phyloP scores from a whole-genome alignment of 306 rosid genomes.

The Sicyos edulis region DNA sequence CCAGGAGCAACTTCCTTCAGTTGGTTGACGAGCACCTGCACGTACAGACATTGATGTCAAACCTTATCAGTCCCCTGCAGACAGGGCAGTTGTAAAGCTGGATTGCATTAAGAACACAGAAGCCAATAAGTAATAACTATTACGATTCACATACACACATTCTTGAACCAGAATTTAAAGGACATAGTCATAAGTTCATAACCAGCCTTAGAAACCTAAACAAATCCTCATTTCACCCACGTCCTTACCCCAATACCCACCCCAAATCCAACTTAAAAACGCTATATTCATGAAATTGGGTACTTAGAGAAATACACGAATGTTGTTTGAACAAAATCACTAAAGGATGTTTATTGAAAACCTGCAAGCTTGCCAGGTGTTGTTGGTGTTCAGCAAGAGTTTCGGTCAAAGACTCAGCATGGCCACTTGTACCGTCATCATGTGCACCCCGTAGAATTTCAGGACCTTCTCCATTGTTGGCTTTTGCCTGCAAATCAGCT shows the following conservation, averaged over 20 bases:
- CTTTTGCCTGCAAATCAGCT: constrained; percentile 63
- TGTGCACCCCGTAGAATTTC: constrained; percentile 70
- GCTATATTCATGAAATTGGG: background rate
- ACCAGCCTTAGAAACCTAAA: too few relatives aligned
- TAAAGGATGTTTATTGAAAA: constrained; percentile 26
- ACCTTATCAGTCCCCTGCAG: background rate
- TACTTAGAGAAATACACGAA: too few relatives aligned
- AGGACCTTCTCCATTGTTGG: constrained; percentile 96
- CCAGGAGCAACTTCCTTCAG: constrained; percentile 96
- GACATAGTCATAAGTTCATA: too few relatives aligned
- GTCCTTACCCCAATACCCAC: too few relatives aligned
- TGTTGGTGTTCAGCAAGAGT: constrained; percentile 98
- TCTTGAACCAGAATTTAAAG: too few relatives aligned
- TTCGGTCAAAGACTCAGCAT: constrained; percentile 82
- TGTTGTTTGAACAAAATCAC: background rate
- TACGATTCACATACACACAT: too few relatives aligned
- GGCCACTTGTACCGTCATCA: constrained; percentile 81
- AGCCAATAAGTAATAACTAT: too few relatives aligned
- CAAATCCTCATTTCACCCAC: too few relatives aligned
- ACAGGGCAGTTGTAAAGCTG: background rate
- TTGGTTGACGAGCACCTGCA: constrained; percentile 91
- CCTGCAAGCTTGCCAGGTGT: constrained; percentile 99
- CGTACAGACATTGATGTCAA: constrained; percentile 14
- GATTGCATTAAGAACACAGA: background rate
- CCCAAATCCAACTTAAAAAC: too few relatives aligned